Base-by-base conservation (phyloP, 2,329 filamentous ascomycete species). In the Alternaria dauci region DNA sequence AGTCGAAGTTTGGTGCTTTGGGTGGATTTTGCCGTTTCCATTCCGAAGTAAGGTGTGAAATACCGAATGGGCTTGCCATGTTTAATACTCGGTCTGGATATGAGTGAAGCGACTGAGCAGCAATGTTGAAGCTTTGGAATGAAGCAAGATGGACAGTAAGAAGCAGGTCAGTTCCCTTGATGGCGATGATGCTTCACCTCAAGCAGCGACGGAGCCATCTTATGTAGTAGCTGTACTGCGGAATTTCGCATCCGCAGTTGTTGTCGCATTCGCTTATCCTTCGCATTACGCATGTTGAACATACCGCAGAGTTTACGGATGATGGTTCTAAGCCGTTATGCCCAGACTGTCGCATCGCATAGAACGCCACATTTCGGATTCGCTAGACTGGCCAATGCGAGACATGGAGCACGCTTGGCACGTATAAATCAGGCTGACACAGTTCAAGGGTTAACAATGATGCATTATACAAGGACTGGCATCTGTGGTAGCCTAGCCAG, bases 1-100 rank as follows among this genome's bases (percentile, higher is more conserved):
- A 78, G 55, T 76, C 74, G 51, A 75, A 76, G 18, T 53, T 12
- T 2, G 61, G 43, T 0, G 36, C 50, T 28, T 65, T 64, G 0
- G 71, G 71, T 25, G 68, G 72, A 42, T 73, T 73, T 2, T 57
- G 55, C 12, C 55, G 47, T 52, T 57, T 68, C 69, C 67, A 71
- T 14, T 20, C n/a, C n/a, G 39, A 26, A 4, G 20, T 18, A 18
- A 23, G 28, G n/a, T 36, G 46, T 9, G 41, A 30, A 8, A 38
- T 23, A 11, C 23, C 20, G 18, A 28, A 25, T 25, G 34, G 14
- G 47, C 30, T 25, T 9, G 55, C 28, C 30, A 36, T 46, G 12
- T 12, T 30, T 23, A 23, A 11, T 6, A 4, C 0, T n/a, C 6
- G 7, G 11, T n/a, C 8, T 8, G 8, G 9, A 25, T 12, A 8